These are phyloP conservation scores for Pyrus betulifolia DNA, from an alignment of 306 rosid genomes.

Conservation along the genomic window DNA sequence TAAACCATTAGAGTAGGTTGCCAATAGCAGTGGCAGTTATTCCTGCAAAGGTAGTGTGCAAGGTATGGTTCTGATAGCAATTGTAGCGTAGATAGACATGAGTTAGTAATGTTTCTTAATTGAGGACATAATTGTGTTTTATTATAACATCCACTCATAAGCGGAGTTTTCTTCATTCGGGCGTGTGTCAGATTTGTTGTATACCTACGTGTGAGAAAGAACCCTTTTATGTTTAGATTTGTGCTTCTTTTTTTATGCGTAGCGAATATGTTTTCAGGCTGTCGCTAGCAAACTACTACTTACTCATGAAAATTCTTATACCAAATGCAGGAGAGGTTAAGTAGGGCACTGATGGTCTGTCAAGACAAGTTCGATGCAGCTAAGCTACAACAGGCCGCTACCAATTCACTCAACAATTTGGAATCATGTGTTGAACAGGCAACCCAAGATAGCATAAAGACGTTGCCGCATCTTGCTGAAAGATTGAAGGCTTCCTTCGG, in stretches of 20 bases:
- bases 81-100: no score
- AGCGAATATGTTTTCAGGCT: not conserved
- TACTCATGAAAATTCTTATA: not conserved
- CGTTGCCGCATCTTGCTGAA: conserved; percentile 55
- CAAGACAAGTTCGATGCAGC: conserved; percentile 84
- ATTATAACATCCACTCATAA: not conserved
- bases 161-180: not conserved
- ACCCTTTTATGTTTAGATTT: not conserved
- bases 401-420: conserved; percentile 46
- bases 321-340: conserved; percentile 69
- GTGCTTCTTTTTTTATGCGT: not conserved
- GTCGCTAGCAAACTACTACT: not conserved
- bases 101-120: no score
- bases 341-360: conserved; percentile 86
- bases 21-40: no score
- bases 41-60: no score
- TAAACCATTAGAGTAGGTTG: no score
- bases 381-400: conserved; percentile 47
- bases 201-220: no score
- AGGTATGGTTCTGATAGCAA: no score
- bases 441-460: conserved; percentile 60
- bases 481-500: conserved; percentile 58
- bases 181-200: not conserved
- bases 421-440: conserved; percentile 70
- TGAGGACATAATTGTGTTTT: not conserved